A percentile compares a stretch with the other conserved stretches of the same genome.
These are phyloP conservation scores for Scheffersomyces coipomensis DNA, from an alignment of 805 yeast genomes.

Conservation along the genomic window DNA sequence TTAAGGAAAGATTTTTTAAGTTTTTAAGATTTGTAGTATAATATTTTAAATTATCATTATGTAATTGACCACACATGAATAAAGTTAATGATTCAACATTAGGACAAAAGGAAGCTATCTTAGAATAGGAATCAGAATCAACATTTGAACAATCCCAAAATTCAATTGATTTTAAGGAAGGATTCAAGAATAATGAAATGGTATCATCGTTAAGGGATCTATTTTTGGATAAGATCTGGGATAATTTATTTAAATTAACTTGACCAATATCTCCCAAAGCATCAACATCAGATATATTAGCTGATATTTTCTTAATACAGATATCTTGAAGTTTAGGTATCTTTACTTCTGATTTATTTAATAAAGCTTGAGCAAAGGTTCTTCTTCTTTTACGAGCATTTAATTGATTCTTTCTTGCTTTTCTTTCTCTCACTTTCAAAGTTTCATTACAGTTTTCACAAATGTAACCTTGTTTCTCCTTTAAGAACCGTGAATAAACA, in stretches of 20 bases:
- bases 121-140: conserved; percentile 58
- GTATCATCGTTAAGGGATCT: conserved; percentile 76
- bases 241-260: conserved; percentile 65
- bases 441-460: conserved; percentile 61
- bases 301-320: conserved; percentile 68
- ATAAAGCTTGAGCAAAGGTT: conserved; percentile 77
- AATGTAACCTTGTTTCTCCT: conserved; percentile 57
- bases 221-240: conserved; percentile 76
- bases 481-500: conserved; percentile 60
- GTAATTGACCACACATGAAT: conserved; percentile 91
- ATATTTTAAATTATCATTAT: conserved; percentile 70
- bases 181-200: conserved; percentile 66
- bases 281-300: conserved; percentile 71
- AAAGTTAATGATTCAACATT: conserved; percentile 62
- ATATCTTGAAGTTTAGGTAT: conserved; percentile 78
- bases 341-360: conserved; percentile 64
- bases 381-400: conserved; percentile 73
- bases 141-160: conserved; percentile 93
- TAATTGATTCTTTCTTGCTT: conserved; percentile 51
- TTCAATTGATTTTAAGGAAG: conserved; percentile 55
- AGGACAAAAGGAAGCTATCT: conserved; percentile 80
- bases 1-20: conserved; percentile 58
- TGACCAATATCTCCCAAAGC: conserved; percentile 85
- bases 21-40: conserved; percentile 56
- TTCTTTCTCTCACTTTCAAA: conserved; percentile 39